Base-by-base conservation (phyloP, 345 rosid genomes). In the Syzygium grande region DNA sequence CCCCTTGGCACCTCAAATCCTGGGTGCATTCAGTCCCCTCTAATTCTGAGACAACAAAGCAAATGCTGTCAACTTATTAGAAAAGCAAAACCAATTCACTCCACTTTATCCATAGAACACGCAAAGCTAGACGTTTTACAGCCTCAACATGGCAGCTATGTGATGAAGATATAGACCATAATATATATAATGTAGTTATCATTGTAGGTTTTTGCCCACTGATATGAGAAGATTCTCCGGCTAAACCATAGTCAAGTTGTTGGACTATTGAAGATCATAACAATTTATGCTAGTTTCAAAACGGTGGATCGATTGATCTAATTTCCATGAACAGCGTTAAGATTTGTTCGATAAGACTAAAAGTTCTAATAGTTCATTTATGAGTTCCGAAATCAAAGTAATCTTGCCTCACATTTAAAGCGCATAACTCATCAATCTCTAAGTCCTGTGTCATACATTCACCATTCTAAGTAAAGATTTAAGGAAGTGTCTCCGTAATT, bases 321-420 rank as follows among this genome's bases (percentile, higher is more conserved):
- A 19, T 73, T 68, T 73, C 22, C 8, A 21, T 9, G 0, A 19
- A 22, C 0, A 1, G 49, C 22, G 34, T 73, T 3, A 7, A 34
- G 3, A 49, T 34, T 19, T 38, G 80, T 9, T 68, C 0, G 13
- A 34, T 34, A 34, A 0, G 80, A 34, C 13, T 61, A 12, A 0
- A 61, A n/a, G 73, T n/a, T 61, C 34, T 34, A 34, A 73, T 73
- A 17, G 46, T 19, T 7, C 80, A 73, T 34, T 21, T 73, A 9
- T 34, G 25, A 34, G 46, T 73, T 73, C 6, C 11, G 25, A 73
- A 73, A 34, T 73, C 46, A 19, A 19, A 34, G 8, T 73, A 34
- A 73, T 34, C 6, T 73, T 19, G 1, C 13, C 80, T 13, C 2
- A 0, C 80, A 1, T 73, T 61, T n/a, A n/a, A 61, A 61, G 34